These are phyloP conservation scores for Paramarasmius palmivorus DNA, from an alignment of 1,284 basidiomycete species.

Conservation along the genomic window DNA sequence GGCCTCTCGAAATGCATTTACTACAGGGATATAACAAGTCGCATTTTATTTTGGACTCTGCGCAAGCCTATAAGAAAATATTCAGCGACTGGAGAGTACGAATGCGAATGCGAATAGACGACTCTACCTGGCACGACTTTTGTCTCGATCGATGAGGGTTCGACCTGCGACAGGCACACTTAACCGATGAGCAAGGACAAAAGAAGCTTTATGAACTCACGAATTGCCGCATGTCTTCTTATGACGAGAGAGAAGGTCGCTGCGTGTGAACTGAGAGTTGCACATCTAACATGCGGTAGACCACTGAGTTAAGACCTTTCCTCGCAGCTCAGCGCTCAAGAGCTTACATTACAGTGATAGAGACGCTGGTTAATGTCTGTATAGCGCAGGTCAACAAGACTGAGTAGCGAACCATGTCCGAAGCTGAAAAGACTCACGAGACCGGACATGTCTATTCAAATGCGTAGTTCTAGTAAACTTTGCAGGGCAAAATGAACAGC, in stretches of 20 bases:
- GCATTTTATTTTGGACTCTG: slow-evolving; percentile 72
- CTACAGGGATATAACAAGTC: slow-evolving; percentile 67
- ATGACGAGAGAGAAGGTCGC: slow-evolving; percentile 58
- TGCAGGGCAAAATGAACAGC: slow-evolving; percentile 54
- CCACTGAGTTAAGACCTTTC: neutral
- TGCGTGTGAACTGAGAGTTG: slow-evolving; percentile 48
- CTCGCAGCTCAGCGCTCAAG: neutral
- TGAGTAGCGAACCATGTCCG: neutral
- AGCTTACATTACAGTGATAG: slow-evolving; percentile 50
- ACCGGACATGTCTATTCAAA: slow-evolving; percentile 53
- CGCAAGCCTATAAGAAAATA: slow-evolving; percentile 52
- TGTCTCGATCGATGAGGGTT: slow-evolving; percentile 35
- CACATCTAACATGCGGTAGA: neutral
- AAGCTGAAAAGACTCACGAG: slow-evolving; percentile 30
- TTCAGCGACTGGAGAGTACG: neutral
- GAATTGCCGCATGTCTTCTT: slow-evolving; percentile 56
- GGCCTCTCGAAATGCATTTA: slow-evolving; percentile 58
- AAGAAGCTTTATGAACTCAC: slow-evolving; percentile 33
- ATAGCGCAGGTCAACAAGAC: neutral
- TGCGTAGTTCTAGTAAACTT: slow-evolving; percentile 61
- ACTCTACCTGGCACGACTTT: slow-evolving; percentile 45
- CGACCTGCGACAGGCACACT: neutral
- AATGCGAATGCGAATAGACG: neutral
- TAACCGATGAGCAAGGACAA: neutral
- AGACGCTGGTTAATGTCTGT: slow-evolving; percentile 49